A percentile compares a stretch with the other conserved stretches of the same genome.
phyloP scores from a whole-genome alignment of 1,139 yeast species.

The Kodamaea derodonti region DNA sequence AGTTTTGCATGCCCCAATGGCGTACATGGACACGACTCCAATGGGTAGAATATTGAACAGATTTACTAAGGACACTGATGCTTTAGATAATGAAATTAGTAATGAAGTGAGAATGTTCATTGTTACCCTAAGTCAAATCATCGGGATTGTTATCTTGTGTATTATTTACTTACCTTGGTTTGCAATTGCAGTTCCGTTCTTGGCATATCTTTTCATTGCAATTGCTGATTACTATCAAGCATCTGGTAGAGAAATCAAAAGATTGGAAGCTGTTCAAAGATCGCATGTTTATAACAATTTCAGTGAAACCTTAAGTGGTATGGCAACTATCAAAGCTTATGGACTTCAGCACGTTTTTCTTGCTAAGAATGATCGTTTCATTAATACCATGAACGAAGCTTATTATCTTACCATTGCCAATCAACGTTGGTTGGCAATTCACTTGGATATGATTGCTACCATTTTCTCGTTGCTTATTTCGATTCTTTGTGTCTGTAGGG shows the following conservation, averaged over 20 bases:
- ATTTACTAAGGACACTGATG: slow-evolving; percentile 77
- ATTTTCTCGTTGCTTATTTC: slow-evolving; percentile 44
- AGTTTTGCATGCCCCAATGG: slow-evolving; percentile 53
- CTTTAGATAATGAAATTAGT: slow-evolving; percentile 70
- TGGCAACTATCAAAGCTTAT: slow-evolving; percentile 67
- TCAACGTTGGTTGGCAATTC: slow-evolving; percentile 76
- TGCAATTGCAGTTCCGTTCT: slow-evolving; percentile 44
- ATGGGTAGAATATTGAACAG: slow-evolving; percentile 68
- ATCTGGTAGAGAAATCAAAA: slow-evolving; percentile 74
- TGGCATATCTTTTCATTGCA: slow-evolving; percentile 30
- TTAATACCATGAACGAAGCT: slow-evolving; percentile 70
- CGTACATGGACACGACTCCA: slow-evolving; percentile 60
- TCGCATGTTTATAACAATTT: slow-evolving; percentile 76
- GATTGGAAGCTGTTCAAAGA: slow-evolving; percentile 74
- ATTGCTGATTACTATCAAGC: slow-evolving; percentile 57
- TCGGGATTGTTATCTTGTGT: slow-evolving; percentile 65
- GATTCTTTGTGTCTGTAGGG: slow-evolving; percentile 60
- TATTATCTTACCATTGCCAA: slow-evolving; percentile 61
- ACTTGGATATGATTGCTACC: slow-evolving; percentile 48
- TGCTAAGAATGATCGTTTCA: slow-evolving; percentile 41
- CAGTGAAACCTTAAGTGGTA: slow-evolving; percentile 70
- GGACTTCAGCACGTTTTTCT: slow-evolving; percentile 47
- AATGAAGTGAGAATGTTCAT: slow-evolving; percentile 53
- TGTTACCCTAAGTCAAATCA: slow-evolving; percentile 48
- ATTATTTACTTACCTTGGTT: slow-evolving; percentile 65